Evolutionary conservation across 2,329 filamentous ascomycete species (phyloP).

Genomic region (Achaetomium macrosporum): DNA sequence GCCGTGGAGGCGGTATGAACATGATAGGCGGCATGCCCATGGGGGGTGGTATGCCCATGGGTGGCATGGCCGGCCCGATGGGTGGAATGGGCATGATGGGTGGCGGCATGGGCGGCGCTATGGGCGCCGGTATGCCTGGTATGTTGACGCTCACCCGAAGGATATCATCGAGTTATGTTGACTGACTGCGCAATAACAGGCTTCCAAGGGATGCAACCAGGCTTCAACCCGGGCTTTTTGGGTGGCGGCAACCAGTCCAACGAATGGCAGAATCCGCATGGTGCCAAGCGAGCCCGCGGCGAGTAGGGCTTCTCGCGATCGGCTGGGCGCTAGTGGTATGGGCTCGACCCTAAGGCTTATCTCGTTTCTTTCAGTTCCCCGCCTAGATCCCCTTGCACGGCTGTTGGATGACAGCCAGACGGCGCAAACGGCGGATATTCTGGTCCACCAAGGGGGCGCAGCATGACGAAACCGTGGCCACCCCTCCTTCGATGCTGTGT

Average conservation of each 20-base stretch:
- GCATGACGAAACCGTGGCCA: no score
- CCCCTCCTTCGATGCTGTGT: no score
- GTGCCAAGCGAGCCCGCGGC: constrained; percentile 70
- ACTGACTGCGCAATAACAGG: constrained; percentile 32
- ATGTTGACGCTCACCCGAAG: constrained; percentile 33
- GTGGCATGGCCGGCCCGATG: constrained; percentile 34
- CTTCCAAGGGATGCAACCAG: constrained; percentile 62
- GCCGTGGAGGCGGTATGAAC: constrained; percentile 43
- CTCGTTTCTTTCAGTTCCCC: no score
- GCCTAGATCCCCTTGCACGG: no score
- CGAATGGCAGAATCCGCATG: constrained; percentile 72
- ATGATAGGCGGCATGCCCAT: constrained; percentile 36
- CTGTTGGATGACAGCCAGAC: no score
- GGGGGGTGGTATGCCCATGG: constrained; percentile 28
- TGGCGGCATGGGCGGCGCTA: constrained; percentile 37
- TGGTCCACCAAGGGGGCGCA: no score
- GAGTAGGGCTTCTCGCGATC: constrained; percentile 41
- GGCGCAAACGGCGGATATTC: no score
- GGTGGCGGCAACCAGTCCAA: constrained; percentile 41
- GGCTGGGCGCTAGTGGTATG: neutral
- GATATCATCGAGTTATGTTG: neutral
- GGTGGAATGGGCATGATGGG: constrained; percentile 46
- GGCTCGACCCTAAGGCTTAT: neutral
- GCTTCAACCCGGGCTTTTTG: constrained; percentile 73
- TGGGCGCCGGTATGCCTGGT: constrained; percentile 50